Evolutionary conservation across 345 rosid genomes (phyloP), one percentile per base, ranked within the genome.

Genomic region (Gossypium arboreum): DNA sequence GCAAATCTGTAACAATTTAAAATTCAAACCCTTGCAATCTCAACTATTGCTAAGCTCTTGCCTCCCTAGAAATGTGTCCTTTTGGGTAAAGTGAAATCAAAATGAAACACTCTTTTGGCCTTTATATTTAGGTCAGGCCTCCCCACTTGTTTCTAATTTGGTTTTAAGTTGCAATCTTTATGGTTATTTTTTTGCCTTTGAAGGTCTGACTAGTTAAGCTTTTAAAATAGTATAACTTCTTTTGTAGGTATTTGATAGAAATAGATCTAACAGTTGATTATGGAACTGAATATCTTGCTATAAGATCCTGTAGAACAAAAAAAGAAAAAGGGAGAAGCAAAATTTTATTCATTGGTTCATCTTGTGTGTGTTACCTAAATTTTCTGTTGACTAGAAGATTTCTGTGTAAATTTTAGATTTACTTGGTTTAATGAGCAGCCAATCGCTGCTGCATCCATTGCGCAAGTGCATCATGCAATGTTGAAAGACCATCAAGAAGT

Each of bases 381-480:
- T 45, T 41, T 54, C 50, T 47, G 13, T n/a, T 79, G 75, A 75
- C 73, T 61, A 72, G 18, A 51, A 22, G 48, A 61, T 71, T 18
- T 9, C 10, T 73, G 41, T 78, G 39, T 12, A 70, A 73, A 57
- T 80, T 70, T 77, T 87, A 93, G 97, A 80, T 94, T 92, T 79
- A 74, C 78, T 75, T 92, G 91, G n/a, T 80, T 94, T 71, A 90
- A 89, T 81, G 96, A 94, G 77, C 88, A 86, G 80, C 93, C 98
- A 51, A 88, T 90, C 69, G 98, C 97, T 79, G 94, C 98, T 72
- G 98, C 98, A 56, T 94, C 98, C 68, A 92, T 94, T 83, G 97
- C 97, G 56, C 98, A 94, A 84, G 98, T 92, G 45, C 98, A 94
- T 79, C 94, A 24, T 68, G 98, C 97, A 1, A 72, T 85, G 43